Conservation (phyloP, 1,139 yeast species). For the Hyphopichia pseudoburtonii region DNA sequence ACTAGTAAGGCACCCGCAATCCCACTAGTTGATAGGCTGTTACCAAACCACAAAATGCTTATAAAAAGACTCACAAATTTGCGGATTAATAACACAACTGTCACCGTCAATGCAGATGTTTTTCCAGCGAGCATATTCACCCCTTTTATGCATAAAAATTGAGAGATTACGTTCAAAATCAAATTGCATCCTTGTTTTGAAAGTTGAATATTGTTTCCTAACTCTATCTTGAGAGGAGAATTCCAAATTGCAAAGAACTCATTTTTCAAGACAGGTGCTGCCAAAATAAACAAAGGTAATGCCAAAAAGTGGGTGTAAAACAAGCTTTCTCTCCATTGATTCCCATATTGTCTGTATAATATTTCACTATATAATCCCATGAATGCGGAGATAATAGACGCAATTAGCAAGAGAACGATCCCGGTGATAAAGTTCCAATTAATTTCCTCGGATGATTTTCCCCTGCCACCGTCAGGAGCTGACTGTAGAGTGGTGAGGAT, state of each 20-base stretch:
- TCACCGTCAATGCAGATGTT: slow-evolving; percentile 60
- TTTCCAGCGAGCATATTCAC: slow-evolving; percentile 61
- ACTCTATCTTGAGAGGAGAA: slow-evolving; percentile 1
- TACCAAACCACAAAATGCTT: slow-evolving; percentile 51
- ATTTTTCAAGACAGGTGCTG: slow-evolving; percentile 16
- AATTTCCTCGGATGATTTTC: background rate
- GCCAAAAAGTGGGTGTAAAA: slow-evolving; percentile 63
- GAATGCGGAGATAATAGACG: slow-evolving; percentile 52
- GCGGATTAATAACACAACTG: slow-evolving; percentile 58
- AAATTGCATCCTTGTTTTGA: slow-evolving; percentile 24
- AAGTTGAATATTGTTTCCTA: slow-evolving; percentile 4
- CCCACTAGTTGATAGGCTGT: slow-evolving; percentile 36
- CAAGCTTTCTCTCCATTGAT: slow-evolving; percentile 63
- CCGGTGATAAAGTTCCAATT: slow-evolving; percentile 36
- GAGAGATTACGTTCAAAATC: slow-evolving; percentile 54
- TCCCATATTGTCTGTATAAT: slow-evolving; percentile 50
- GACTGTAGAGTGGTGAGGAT: slow-evolving; percentile 45
- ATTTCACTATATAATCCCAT: slow-evolving; percentile 58
- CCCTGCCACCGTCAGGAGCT: background rate
- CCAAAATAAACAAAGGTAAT: slow-evolving; percentile 52
- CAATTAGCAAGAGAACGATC: slow-evolving; percentile 39
- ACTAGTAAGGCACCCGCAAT: slow-evolving; percentile 51
- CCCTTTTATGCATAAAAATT: slow-evolving; percentile 64
- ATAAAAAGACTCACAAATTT: slow-evolving; percentile 60
- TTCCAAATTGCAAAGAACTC: slow-evolving; percentile 16